Evolutionary conservation across 164 flowering plant genomes (phyloP).

Genomic region (Taxillus chinensis): DNA sequence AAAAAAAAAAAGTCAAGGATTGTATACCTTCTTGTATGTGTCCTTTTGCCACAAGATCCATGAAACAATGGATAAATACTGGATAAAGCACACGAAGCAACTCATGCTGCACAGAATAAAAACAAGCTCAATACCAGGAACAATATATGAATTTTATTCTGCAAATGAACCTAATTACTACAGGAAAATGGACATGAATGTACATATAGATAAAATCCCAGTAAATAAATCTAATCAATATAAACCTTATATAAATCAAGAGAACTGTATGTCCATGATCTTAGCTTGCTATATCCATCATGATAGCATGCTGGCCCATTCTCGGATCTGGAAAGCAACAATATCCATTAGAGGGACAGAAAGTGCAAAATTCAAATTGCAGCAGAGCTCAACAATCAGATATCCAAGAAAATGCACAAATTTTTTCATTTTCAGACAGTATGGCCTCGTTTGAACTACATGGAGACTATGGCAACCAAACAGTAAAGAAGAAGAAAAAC

Average conservation of each 20-base stretch:
- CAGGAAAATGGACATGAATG: background rate
- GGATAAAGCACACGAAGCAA: conserved; percentile 92
- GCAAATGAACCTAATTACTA: background rate
- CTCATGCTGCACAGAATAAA: conserved; percentile 68
- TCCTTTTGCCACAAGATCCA: conserved; percentile 92
- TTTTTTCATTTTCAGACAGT: no score
- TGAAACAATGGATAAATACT: conserved; percentile 85
- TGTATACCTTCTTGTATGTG: conserved; percentile 76
- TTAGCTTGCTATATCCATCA: conserved; percentile 77
- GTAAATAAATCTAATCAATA: background rate
- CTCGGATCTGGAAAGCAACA: conserved; percentile 42
- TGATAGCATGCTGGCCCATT: conserved; percentile 55
- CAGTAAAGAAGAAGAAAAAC: no score
- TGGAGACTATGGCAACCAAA: no score
- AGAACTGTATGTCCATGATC: conserved; percentile 79
- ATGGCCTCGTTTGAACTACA: no score
- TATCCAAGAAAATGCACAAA: background rate
- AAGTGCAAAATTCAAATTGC: background rate
- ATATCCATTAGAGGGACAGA: background rate
- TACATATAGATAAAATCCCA: background rate
- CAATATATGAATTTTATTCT: no score
- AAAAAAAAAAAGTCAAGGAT: background rate
- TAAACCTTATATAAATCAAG: conserved; percentile 81
- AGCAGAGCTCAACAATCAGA: background rate
- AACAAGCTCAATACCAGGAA: background rate